Evolutionary conservation across 1,284 basidiomycete genomes (phyloP).

Genomic region (Tylopilus sp.): DNA sequence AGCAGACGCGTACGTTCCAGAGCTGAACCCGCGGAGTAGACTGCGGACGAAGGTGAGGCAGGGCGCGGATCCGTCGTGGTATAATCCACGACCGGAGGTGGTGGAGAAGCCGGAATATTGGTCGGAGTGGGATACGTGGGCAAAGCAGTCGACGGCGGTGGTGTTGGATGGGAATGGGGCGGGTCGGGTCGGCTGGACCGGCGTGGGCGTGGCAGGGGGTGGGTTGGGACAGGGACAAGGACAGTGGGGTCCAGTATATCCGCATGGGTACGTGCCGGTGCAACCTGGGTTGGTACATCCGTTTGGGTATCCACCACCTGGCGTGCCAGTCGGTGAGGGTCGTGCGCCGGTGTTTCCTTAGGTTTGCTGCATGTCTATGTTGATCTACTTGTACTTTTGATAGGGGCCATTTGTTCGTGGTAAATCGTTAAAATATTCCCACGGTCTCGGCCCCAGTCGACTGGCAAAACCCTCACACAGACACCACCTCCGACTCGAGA

Average conservation of each 20-base stretch:
- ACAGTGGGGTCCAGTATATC: constrained; percentile 13
- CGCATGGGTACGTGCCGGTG: constrained; percentile 17
- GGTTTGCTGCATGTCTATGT: too few species aligned
- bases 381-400: background rate
- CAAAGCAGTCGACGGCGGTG: constrained; percentile 20
- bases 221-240: background rate
- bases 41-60: constrained; percentile 12
- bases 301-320: constrained; percentile 15
- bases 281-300: constrained; percentile 16
- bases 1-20: constrained; percentile 24
- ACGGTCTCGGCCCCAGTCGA: constrained; percentile 19
- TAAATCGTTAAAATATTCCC: too few species aligned
- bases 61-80: constrained; percentile 27
- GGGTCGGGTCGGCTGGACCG: background rate
- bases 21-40: constrained; percentile 14
- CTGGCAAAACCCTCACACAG: background rate
- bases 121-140: constrained; percentile 28
- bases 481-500: constrained; percentile 22
- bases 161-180: constrained; percentile 5
- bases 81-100: constrained; percentile 14
- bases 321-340: background rate
- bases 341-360: background rate
- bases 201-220: constrained; percentile 1
- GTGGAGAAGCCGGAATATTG: constrained; percentile 7
- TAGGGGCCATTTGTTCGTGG: background rate